Conservation (phyloP, 495 filamentous ascomycete species). For the Neurospora tetraspora region DNA sequence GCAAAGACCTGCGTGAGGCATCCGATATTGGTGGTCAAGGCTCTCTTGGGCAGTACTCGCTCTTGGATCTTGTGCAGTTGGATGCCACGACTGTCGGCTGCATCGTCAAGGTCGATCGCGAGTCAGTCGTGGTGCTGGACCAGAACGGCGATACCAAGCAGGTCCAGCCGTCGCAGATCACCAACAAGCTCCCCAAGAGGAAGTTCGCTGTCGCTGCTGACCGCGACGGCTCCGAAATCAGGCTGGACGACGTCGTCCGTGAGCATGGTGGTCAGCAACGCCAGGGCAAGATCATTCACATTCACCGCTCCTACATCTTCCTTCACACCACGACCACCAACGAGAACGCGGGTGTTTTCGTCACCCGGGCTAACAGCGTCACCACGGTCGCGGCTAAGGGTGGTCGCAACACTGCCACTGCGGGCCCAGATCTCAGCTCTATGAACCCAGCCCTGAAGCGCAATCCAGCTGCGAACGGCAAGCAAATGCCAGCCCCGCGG, state of each 20-base stretch:
- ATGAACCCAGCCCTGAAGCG: conserved; percentile 87
- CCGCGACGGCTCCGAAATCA: conserved; percentile 85
- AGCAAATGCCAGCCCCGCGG: conserved; percentile 67
- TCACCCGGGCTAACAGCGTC: conserved; percentile 76
- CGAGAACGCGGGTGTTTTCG: conserved; percentile 85
- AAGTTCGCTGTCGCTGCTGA: conserved; percentile 84
- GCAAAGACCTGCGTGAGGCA: conserved; percentile 88
- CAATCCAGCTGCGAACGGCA: conserved; percentile 38
- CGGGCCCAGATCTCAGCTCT: conserved; percentile 65
- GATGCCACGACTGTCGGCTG: conserved; percentile 87
- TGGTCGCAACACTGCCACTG: conserved; percentile 53
- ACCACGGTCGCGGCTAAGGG: conserved; percentile 86
- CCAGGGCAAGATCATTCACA: conserved; percentile 81
- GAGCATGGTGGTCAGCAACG: conserved; percentile 79
- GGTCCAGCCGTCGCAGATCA: conserved; percentile 81
- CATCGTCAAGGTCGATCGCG: conserved; percentile 89
- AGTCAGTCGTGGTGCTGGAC: conserved; percentile 80
- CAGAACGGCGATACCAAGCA: conserved; percentile 76
- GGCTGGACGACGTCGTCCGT: conserved; percentile 81
- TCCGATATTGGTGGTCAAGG: conserved; percentile 77
- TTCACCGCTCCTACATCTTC: conserved; percentile 83
- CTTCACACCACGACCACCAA: conserved; percentile 70
- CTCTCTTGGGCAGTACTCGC: conserved; percentile 72
- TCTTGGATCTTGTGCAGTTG: conserved; percentile 90
- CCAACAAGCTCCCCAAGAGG: conserved; percentile 71